These are phyloP conservation scores for Viridothelium virens DNA, from an alignment of 495 filamentous ascomycete genomes.

Conservation along the genomic window DNA sequence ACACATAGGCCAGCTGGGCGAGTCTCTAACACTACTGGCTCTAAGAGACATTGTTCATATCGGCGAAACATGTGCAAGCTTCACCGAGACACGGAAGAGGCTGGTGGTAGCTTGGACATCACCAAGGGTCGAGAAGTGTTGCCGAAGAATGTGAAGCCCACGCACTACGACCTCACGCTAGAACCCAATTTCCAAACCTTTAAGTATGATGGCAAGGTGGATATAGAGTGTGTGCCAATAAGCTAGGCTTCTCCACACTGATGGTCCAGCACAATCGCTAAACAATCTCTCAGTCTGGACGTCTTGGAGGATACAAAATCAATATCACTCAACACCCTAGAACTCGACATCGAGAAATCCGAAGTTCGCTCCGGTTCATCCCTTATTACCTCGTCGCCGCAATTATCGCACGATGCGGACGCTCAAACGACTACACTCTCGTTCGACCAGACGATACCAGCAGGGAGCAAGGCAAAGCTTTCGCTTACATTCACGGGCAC, in stretches of 20 bases:
- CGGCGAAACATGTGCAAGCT: slow-evolving; percentile 39
- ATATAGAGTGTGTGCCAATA: slow-evolving; percentile 50
- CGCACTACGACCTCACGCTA: slow-evolving; percentile 63
- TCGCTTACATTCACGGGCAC: slow-evolving; percentile 59
- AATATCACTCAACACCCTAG: slow-evolving; percentile 78
- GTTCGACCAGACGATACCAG: slow-evolving; percentile 52
- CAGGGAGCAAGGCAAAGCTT: slow-evolving; percentile 54
- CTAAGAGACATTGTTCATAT: slow-evolving; percentile 37
- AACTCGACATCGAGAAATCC: slow-evolving; percentile 75
- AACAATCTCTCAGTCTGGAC: slow-evolving; percentile 46
- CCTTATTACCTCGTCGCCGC: slow-evolving; percentile 48
- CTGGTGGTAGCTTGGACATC: slow-evolving; percentile 39
- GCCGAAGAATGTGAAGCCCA: slow-evolving; percentile 60
- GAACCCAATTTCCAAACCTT: slow-evolving; percentile 66
- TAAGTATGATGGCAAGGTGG: slow-evolving; percentile 60
- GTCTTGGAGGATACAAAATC: slow-evolving; percentile 77
- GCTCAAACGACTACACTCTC: slow-evolving; percentile 57
- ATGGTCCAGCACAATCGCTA: background rate
- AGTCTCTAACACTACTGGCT: background rate
- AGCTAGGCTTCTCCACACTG: slow-evolving; percentile 1
- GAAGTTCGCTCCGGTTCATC: slow-evolving; percentile 51
- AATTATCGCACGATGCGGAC: slow-evolving; percentile 53
- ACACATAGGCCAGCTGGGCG: too few species aligned
- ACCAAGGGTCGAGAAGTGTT: slow-evolving; percentile 53
- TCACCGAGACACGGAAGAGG: slow-evolving; percentile 28